Conservation (phyloP, 768 basidiomycete genomes). For the Leccinum variicolor region DNA sequence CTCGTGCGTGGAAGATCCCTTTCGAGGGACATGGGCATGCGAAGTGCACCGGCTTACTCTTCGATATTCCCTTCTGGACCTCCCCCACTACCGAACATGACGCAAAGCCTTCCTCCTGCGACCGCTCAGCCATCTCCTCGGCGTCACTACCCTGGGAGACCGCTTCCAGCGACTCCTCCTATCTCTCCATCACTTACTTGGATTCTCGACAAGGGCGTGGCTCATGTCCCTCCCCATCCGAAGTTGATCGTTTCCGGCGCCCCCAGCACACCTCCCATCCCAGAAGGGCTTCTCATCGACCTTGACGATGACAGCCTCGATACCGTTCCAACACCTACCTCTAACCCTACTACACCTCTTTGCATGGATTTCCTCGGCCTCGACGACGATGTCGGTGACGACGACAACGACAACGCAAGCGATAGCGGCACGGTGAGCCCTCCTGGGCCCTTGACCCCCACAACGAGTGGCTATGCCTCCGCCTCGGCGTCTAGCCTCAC, state of each 20-base stretch:
- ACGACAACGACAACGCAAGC: conserved; percentile 24
- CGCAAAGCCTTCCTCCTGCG: conserved; percentile 24
- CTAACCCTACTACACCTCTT: conserved; percentile 14
- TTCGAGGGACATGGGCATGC: conserved; percentile 30
- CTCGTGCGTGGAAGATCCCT: conserved; percentile 31
- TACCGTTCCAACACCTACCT: conserved; percentile 4
- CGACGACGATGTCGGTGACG: conserved; percentile 16
- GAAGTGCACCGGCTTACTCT: conserved; percentile 33
- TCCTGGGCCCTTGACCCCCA: conserved; percentile 30
- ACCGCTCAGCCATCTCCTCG: conserved; percentile 26
- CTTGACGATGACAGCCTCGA: conserved; percentile 42
- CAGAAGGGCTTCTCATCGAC: conserved; percentile 56
- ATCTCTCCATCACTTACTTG: conserved; percentile 32
- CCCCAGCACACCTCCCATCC: conserved; percentile 35
- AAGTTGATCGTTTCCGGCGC: conserved; percentile 18
- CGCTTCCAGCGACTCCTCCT: conserved; percentile 32
- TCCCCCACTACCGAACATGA: conserved; percentile 25
- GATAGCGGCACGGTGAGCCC: conserved; percentile 33
- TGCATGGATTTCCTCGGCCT: conserved; percentile 25
- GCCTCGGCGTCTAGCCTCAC: conserved; percentile 29
- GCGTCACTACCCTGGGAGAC: conserved; percentile 32
- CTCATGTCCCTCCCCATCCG: conserved; percentile 9
- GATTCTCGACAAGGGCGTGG: conserved; percentile 30
- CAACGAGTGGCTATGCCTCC: conserved; percentile 25
- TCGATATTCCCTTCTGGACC: conserved; percentile 33